Conservation (phyloP, 257 asterid species). For the Nicotiana sylvestris region DNA sequence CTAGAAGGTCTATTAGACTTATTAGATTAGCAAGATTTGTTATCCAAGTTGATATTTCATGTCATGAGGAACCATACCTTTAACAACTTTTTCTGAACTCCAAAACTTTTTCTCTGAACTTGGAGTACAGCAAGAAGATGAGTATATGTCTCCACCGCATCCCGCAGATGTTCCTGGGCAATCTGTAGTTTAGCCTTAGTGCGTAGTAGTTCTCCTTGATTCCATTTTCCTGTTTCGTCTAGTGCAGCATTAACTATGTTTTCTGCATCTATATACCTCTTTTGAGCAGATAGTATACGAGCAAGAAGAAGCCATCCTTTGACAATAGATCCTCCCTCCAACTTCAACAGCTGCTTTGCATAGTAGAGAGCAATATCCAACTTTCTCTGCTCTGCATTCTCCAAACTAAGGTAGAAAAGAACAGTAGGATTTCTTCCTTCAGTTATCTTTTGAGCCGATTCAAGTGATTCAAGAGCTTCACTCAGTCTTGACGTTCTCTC, state of each 20-base stretch:
- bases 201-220: conserved; percentile 67
- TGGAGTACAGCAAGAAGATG: conserved; percentile 83
- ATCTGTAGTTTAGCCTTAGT: conserved; percentile 81
- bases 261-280: conserved; percentile 66
- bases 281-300: conserved; percentile 84
- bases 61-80: conserved; percentile 37
- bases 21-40: neutral
- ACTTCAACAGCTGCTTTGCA: conserved; percentile 55
- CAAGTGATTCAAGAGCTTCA: conserved; percentile 70
- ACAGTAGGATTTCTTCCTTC: conserved; percentile 39
- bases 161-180: conserved; percentile 53
- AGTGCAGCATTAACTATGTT: conserved; percentile 72
- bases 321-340: conserved; percentile 60
- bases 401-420: conserved; percentile 59
- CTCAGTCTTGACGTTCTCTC: conserved; percentile 45
- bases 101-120: conserved; percentile 64
- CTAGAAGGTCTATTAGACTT: neutral
- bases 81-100: conserved; percentile 33
- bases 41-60: neutral
- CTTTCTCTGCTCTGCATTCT: conserved; percentile 87
- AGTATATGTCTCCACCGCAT: conserved; percentile 67
- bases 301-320: conserved; percentile 84
- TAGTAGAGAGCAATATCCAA: conserved; percentile 68
- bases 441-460: conserved; percentile 47
- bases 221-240: conserved; percentile 91